Evolutionary conservation across 2,329 filamentous ascomycete species (phyloP), one percentile per base, ranked within the genome.

Genomic region (Colletotrichum echinochloae): DNA sequence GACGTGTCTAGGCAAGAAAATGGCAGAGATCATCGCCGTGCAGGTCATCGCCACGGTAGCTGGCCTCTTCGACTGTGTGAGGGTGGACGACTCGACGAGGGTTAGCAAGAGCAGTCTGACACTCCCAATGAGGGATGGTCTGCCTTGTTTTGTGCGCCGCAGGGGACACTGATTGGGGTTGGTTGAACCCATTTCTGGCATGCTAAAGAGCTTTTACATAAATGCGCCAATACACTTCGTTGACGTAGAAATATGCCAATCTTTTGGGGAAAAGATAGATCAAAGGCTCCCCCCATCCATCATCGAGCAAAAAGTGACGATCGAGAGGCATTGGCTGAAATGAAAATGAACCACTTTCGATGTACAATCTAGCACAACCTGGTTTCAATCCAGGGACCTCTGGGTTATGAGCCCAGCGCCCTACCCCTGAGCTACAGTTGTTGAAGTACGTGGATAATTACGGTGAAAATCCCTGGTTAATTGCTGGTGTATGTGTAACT

Each of bases 41-140:
- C 87, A 89, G 78, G 84, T 87, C 11, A 82, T 91, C 73, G 83
- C 86, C 4, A 81, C 80, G 1, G 75, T 90, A 69, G 77, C 85
- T 5, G 77, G 79, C 48, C 73, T 77, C 3, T 91, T 90, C 74
- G 84, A 89, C 8, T 87, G 90, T 61, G 76, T 75, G 69, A 78
- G 80, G 20, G 81, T 81, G 5, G 84, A 81, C 69, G 79, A 82
- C 26, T 78, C 74, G 46, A 84, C 88, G 74, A 84, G 88, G 73
- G 81, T 84, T 23, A 90, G 87, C 74, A 87, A 85, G 78, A 90
- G 85, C 60, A 90, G 89, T 73, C 79, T 91, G 59, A 91, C 89
- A 4, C 75, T 91, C 73, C 89, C 89, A 0, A 91, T 91, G 89
- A 82, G 89, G 63, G 88, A 84, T 2, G 89, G 89, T 0, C 76